Conservation (phyloP, 306 rosid genomes). For the Nissolia schottii region DNA sequence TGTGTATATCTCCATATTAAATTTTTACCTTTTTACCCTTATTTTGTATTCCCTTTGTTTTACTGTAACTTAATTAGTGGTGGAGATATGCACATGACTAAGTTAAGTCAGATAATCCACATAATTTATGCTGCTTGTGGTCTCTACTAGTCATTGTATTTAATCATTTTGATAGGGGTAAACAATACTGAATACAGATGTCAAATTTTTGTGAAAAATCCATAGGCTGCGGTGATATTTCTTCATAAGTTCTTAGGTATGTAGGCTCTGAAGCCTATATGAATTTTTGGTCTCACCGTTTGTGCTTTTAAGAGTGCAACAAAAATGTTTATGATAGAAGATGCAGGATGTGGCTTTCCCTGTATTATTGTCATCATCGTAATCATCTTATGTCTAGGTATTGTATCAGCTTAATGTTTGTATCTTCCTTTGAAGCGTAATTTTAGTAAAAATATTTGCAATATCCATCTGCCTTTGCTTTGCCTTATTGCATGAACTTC, state of each 20-base stretch:
- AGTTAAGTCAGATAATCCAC: background rate
- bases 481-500: constrained; percentile 13
- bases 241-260: background rate
- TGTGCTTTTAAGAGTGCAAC: background rate
- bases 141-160: background rate
- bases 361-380: background rate
- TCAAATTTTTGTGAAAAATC: background rate
- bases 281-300: constrained; percentile 5
- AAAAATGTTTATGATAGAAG: background rate
- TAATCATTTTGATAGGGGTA: constrained; percentile 9
- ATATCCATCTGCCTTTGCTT: background rate
- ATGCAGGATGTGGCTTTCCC: constrained; percentile 17
- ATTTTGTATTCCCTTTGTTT: too few species aligned
- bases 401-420: constrained; percentile 9
- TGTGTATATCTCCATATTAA: too few species aligned
- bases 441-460: constrained; percentile 12
- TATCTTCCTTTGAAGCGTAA: constrained; percentile 9
- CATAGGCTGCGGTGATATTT: background rate
- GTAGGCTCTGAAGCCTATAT: background rate
- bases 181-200: constrained; percentile 3
- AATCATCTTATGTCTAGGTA: background rate
- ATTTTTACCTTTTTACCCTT: too few species aligned
- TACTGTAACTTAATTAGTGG: too few species aligned
- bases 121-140: constrained; percentile 15
- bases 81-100: too few species aligned